phyloP scores from a whole-genome alignment of 192 early-diverging fungal species.

The Linnemannia hyalina region DNA sequence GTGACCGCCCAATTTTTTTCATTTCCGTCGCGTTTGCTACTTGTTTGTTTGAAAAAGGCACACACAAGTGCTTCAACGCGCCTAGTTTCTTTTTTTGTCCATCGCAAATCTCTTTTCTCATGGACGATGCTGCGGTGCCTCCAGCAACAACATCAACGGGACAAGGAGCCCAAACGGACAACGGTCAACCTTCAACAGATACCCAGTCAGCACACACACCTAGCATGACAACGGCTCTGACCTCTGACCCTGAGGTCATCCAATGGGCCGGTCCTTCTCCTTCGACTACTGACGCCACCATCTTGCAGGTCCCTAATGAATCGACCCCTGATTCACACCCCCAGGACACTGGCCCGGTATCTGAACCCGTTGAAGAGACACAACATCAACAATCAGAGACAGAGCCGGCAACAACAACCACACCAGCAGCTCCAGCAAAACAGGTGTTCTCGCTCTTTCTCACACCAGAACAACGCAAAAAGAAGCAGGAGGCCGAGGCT shows the following conservation, averaged over 20 bases:
- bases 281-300: slow-evolving; percentile 21
- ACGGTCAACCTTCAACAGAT: not conserved
- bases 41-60: not conserved
- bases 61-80: not conserved
- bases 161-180: not conserved
- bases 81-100: not conserved
- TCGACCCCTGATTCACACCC: not conserved
- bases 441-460: slow-evolving; percentile 49
- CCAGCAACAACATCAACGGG: not conserved
- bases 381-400: not conserved
- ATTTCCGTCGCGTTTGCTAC: not conserved
- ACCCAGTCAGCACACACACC: not conserved
- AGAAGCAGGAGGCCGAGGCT: slow-evolving; percentile 29
- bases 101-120: not conserved
- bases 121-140: not conserved
- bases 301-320: not conserved
- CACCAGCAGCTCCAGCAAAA: slow-evolving; percentile 14
- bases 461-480: slow-evolving; percentile 42
- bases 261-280: not conserved
- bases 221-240: not conserved
- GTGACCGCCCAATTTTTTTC: not conserved
- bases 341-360: not conserved
- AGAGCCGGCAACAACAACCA: not conserved
- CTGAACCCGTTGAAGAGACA: not conserved
- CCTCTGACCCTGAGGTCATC: not conserved